Evolutionary conservation across 2,329 filamentous ascomycete species (phyloP).

Genomic region (Colletotrichum shisoi): DNA sequence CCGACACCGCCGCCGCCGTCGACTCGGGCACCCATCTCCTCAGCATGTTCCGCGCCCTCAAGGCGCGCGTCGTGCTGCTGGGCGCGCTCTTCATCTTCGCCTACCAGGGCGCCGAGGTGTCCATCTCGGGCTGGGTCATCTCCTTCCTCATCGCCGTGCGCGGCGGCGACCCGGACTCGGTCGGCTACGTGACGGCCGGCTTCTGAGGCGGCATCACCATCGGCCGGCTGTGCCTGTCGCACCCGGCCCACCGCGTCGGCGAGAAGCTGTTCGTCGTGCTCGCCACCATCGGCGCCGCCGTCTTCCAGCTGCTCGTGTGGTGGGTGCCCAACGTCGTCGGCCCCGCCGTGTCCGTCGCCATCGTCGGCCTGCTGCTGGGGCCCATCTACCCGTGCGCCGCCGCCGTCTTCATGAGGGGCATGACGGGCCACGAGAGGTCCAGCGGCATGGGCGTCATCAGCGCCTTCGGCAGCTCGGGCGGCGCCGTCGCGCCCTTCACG

Average conservation of each 20-base stretch:
- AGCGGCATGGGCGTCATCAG: constrained; percentile 72
- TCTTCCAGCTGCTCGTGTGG: constrained; percentile 82
- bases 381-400: constrained; percentile 80
- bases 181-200: constrained; percentile 81
- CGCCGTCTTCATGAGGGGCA: constrained; percentile 67
- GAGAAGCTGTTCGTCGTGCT: constrained; percentile 74
- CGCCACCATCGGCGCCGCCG: constrained; percentile 66
- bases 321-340: constrained; percentile 77
- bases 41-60: constrained; percentile 59
- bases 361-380: constrained; percentile 78
- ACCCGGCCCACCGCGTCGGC: constrained; percentile 71
- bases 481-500: constrained; percentile 71
- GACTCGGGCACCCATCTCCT: constrained; percentile 46
- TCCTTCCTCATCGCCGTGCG: constrained; percentile 80
- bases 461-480: constrained; percentile 73
- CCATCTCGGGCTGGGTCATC: constrained; percentile 86
- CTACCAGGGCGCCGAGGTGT: constrained; percentile 86
- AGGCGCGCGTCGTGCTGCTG: constrained; percentile 70
- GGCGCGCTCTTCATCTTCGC: constrained; percentile 84
- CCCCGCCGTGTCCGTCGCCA: constrained; percentile 70
- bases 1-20: constrained; percentile 42
- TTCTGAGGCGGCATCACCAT: constrained; percentile 79
- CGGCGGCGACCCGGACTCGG: constrained; percentile 71
- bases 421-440: constrained; percentile 67
- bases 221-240: constrained; percentile 75